Conservation (phyloP, 2,329 filamentous ascomycete species). For the Myriosclerotinia duriaeana region DNA sequence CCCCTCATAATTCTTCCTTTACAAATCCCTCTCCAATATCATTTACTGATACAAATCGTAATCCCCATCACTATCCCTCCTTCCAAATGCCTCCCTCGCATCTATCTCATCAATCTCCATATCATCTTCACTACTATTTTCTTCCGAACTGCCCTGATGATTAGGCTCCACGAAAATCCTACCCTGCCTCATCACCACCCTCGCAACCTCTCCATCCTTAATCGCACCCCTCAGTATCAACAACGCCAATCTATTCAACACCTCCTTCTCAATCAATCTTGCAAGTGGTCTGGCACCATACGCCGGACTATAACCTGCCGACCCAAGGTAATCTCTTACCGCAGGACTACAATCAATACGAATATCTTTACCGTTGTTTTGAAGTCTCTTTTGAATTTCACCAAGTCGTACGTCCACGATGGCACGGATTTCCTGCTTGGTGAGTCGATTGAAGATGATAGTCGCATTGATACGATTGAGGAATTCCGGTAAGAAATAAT, state of each 20-base stretch:
- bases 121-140: constrained; percentile 68
- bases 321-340: constrained; percentile 90
- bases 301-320: constrained; percentile 88
- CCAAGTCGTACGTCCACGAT: constrained; percentile 87
- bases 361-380: constrained; percentile 81
- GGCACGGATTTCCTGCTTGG: constrained; percentile 82
- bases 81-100: constrained; percentile 50
- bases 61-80: constrained; percentile 54
- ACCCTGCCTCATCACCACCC: constrained; percentile 75
- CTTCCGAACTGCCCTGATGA: constrained; percentile 71
- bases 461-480: constrained; percentile 95
- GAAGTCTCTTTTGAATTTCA: constrained; percentile 91
- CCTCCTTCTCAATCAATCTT: constrained; percentile 93
- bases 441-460: constrained; percentile 98
- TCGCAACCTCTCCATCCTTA: constrained; percentile 79
- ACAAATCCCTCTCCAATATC: background rate
- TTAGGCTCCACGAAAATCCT: constrained; percentile 82
- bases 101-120: constrained; percentile 56
- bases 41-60: constrained; percentile 53
- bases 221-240: constrained; percentile 84
- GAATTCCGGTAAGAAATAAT: constrained; percentile 98
- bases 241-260: constrained; percentile 89
- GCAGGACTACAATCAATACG: constrained; percentile 77
- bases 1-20: too few species aligned
- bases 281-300: constrained; percentile 90